These are phyloP conservation scores for Fusarium sp. DNA, from an alignment of 2,329 filamentous ascomycete species.

Conservation along the genomic window DNA sequence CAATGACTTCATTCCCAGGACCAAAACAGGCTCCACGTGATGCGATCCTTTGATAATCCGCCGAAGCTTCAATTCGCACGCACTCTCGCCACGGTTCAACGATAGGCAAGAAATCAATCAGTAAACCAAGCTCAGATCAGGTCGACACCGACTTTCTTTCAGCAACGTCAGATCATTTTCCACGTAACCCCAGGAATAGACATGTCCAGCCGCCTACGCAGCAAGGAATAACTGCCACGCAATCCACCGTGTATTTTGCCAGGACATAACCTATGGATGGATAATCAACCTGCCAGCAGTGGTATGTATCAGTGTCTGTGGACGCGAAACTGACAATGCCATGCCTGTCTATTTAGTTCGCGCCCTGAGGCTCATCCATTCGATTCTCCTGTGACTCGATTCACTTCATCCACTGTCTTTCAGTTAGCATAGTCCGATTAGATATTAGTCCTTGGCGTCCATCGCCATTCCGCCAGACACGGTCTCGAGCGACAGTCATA, in stretches of 20 bases:
- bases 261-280: neutral
- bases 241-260: neutral
- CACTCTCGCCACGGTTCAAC: slow-evolving; percentile 12
- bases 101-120: slow-evolving; percentile 1
- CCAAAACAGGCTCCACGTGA: slow-evolving; percentile 28
- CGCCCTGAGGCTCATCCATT: neutral
- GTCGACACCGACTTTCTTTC: slow-evolving; percentile 36
- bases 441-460: slow-evolving; percentile 9
- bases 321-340: slow-evolving; percentile 28
- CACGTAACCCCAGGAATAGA: neutral
- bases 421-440: slow-evolving; percentile 25
- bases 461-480: slow-evolving; percentile 5
- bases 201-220: slow-evolving; percentile 5
- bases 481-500: slow-evolving; percentile 3
- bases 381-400: neutral
- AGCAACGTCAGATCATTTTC: slow-evolving; percentile 13
- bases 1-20: slow-evolving; percentile 29
- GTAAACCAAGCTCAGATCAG: slow-evolving; percentile 12
- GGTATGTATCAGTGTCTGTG: slow-evolving; percentile 34
- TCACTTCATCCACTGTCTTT: slow-evolving; percentile 2
- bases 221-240: slow-evolving; percentile 1
- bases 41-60: slow-evolving; percentile 13
- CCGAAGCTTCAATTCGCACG: slow-evolving; percentile 1
- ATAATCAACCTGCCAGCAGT: neutral
- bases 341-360: slow-evolving; percentile 15